Conservation (phyloP, 306 rosid genomes). For the Acacia crassicarpa region DNA sequence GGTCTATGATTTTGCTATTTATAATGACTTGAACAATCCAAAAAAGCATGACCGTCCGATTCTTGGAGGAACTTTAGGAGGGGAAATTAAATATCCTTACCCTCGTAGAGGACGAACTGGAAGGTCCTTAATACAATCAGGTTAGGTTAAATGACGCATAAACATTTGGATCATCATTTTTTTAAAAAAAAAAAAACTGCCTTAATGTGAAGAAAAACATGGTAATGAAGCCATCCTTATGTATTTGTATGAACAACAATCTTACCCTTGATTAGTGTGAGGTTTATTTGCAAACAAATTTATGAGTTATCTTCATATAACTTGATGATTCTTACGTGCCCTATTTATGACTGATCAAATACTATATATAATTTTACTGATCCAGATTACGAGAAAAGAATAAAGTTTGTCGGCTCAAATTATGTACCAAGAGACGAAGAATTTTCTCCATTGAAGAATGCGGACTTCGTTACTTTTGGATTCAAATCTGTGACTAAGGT, state of each 20-base stretch:
- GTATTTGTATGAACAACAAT: background rate
- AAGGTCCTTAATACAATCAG: slow-evolving; percentile 38
- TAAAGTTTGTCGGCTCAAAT: slow-evolving; percentile 34
- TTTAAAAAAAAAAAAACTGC: too few relatives aligned
- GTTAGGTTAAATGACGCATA: slow-evolving; percentile 23
- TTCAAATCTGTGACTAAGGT: slow-evolving; percentile 49
- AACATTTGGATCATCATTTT: too few relatives aligned
- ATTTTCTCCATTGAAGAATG: slow-evolving; percentile 51
- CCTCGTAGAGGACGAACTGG: slow-evolving; percentile 81
- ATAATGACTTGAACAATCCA: slow-evolving; percentile 68
- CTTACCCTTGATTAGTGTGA: background rate
- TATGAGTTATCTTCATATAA: background rate
- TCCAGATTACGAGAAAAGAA: slow-evolving; percentile 39
- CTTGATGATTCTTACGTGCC: too few relatives aligned
- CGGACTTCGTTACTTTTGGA: slow-evolving; percentile 52
- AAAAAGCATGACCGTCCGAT: slow-evolving; percentile 44
- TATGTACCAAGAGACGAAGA: slow-evolving; percentile 22
- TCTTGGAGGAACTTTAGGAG: slow-evolving; percentile 76
- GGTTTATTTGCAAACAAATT: background rate
- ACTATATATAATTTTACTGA: slow-evolving; percentile 19
- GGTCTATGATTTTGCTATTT: slow-evolving; percentile 66
- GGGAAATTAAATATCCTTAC: slow-evolving; percentile 54
- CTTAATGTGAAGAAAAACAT: background rate
- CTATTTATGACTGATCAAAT: background rate
- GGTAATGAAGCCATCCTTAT: too few relatives aligned